Percentiles rank a stretch among this genome's conserved stretches.
Evolutionary conservation across 495 filamentous ascomycete genomes (phyloP).

Genomic region (Neurospora terricola): DNA sequence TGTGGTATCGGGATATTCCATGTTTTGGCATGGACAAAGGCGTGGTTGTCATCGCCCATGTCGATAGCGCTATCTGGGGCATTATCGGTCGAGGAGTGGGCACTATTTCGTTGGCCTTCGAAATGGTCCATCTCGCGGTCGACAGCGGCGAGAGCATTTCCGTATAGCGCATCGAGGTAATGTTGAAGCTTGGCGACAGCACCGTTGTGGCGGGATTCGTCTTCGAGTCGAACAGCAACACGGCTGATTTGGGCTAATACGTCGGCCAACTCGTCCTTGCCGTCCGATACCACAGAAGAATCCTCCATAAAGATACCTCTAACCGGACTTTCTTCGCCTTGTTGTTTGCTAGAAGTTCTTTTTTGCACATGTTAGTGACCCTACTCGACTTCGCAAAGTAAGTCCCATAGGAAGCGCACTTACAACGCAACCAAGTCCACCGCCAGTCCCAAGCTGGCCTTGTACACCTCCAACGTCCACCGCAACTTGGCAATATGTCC

Average conservation of each 20-base stretch:
- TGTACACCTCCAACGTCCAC: constrained; percentile 29
- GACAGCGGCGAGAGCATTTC: constrained; percentile 16
- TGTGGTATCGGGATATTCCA: constrained; percentile 7
- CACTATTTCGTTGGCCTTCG: neutral
- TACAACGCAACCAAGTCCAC: constrained; percentile 33
- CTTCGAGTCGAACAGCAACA: constrained; percentile 1
- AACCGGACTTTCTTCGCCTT: neutral
- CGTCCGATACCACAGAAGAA: neutral
- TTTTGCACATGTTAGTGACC: neutral
- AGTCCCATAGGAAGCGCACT: neutral
- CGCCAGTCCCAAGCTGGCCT: constrained; percentile 28
- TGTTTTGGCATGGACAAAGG: neutral
- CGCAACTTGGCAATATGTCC: constrained; percentile 25
- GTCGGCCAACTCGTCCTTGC: constrained; percentile 4
- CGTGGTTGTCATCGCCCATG: constrained; percentile 19
- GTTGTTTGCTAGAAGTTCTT: neutral
- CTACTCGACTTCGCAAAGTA: neutral
- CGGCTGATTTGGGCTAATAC: constrained; percentile 8
- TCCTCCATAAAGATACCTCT: neutral
- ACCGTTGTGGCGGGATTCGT: constrained; percentile 25
- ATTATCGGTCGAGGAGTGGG: constrained; percentile 22
- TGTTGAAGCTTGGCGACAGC: constrained; percentile 21
- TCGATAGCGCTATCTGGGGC: constrained; percentile 36
- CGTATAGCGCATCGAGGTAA: constrained; percentile 26
- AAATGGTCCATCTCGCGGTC: constrained; percentile 10